Evolutionary conservation across 2,329 filamentous ascomycete species (phyloP).

Genomic region (Clarireedia homoeocarpa): DNA sequence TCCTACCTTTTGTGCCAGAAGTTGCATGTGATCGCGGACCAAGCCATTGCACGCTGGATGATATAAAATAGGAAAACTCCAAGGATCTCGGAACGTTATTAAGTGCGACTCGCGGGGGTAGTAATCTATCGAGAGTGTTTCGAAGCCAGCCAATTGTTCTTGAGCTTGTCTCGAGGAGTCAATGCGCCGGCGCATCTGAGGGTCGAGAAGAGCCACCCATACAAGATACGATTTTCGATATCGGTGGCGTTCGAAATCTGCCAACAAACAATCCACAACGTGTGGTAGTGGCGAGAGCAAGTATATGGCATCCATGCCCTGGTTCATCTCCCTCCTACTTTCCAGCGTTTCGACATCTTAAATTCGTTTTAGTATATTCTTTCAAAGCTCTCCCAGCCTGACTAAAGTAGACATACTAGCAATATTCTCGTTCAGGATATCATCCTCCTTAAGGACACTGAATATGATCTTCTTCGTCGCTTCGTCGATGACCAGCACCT

Average conservation of each 20-base stretch:
- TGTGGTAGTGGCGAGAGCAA: conserved; percentile 78
- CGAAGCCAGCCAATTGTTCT: conserved; percentile 71
- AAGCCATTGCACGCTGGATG: conserved; percentile 84
- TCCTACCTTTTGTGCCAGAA: conserved; percentile 76
- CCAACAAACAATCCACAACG: conserved; percentile 88
- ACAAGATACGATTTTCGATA: conserved; percentile 76
- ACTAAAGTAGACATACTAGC: conserved; percentile 55
- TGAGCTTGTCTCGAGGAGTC: conserved; percentile 62
- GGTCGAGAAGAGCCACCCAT: conserved; percentile 73
- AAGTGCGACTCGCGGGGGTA: conserved; percentile 87
- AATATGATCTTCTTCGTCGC: conserved; percentile 77
- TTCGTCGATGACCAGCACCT: conserved; percentile 86
- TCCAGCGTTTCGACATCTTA: conserved; percentile 93
- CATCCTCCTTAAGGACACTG: conserved; percentile 89
- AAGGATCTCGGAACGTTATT: conserved; percentile 86
- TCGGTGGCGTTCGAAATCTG: conserved; percentile 77
- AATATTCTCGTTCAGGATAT: conserved; percentile 93
- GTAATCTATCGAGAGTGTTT: conserved; percentile 80
- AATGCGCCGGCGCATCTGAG: conserved; percentile 62
- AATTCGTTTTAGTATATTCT: conserved; percentile 12
- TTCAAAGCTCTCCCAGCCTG: background rate
- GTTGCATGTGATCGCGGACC: conserved; percentile 74
- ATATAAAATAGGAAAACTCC: conserved; percentile 89
- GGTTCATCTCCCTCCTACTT: conserved; percentile 71
- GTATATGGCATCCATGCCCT: conserved; percentile 92